phyloP scores from a whole-genome alignment of 2,329 filamentous ascomycete species.

The Byssoonygena ceratinophila region DNA sequence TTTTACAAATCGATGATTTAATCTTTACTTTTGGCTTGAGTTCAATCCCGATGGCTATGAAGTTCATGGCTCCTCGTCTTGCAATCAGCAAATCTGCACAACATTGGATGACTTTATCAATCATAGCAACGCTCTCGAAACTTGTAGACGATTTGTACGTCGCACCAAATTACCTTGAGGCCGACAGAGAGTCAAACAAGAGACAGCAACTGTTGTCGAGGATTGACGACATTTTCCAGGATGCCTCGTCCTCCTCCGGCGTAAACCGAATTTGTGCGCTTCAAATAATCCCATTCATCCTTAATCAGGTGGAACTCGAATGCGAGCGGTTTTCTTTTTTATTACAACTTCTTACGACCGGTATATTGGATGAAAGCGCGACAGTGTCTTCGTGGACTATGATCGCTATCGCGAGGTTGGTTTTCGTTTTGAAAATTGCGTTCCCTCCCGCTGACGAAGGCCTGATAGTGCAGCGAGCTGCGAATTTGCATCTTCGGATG shows the following conservation, averaged over 20 bases:
- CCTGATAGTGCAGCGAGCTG: constrained; percentile 27
- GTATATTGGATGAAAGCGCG: constrained; percentile 59
- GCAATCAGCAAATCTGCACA: constrained; percentile 29
- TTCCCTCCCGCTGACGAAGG: constrained; percentile 1
- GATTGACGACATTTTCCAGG: constrained; percentile 29
- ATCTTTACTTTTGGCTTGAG: constrained; percentile 38
- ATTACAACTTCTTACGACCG: constrained; percentile 48
- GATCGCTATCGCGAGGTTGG: constrained; percentile 67
- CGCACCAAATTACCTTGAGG: constrained; percentile 8
- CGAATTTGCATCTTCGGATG: constrained; percentile 29
- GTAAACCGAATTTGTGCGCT: constrained; percentile 40
- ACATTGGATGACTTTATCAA: constrained; percentile 33
- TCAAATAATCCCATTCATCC: constrained; percentile 44
- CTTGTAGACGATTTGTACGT: constrained; percentile 25
- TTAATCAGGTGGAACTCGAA: constrained; percentile 39
- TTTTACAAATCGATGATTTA: constrained; percentile 69
- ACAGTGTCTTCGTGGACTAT: constrained; percentile 68
- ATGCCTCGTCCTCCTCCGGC: constrained; percentile 30
- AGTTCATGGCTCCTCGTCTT: constrained; percentile 29
- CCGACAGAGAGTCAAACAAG: constrained; percentile 22
- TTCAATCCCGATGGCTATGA: constrained; percentile 28
- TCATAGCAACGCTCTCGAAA: constrained; percentile 33
- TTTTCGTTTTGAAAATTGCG: constrained; percentile 11
- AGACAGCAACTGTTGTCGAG: constrained; percentile 29
- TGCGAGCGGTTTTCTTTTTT: constrained; percentile 46